Evolutionary conservation across 768 basidiomycete species (phyloP).

Genomic region (Leucogyrophana mollusca): DNA sequence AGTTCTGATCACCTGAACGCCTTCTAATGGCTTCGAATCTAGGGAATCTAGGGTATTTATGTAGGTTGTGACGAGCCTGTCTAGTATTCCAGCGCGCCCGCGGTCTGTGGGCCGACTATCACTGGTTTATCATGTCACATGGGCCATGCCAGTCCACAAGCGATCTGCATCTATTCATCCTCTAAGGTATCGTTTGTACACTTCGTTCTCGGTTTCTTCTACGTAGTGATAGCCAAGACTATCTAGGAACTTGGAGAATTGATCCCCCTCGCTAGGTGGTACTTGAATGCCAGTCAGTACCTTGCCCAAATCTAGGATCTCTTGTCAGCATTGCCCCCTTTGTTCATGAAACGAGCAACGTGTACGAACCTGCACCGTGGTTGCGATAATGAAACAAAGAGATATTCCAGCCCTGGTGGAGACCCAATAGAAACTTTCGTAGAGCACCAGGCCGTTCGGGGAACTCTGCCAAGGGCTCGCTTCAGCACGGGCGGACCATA

Average conservation of each 20-base stretch:
- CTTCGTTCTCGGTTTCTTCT: conserved; percentile 89
- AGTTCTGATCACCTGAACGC: too few species aligned
- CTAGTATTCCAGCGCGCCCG: too few species aligned
- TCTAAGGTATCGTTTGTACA: conserved; percentile 74
- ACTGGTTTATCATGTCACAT: too few species aligned
- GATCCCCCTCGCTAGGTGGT: conserved; percentile 59
- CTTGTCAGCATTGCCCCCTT: background rate
- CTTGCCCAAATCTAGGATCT: conserved; percentile 77
- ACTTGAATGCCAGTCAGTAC: conserved; percentile 95
- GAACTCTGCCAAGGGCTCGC: conserved; percentile 61
- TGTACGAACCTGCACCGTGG: conserved; percentile 83
- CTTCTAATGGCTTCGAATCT: too few species aligned
- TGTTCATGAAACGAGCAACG: background rate
- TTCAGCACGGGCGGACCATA: background rate
- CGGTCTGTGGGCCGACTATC: too few species aligned
- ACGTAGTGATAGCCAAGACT: conserved; percentile 84
- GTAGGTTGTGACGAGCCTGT: too few species aligned
- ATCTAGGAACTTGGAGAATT: conserved; percentile 74
- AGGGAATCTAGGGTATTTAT: too few species aligned
- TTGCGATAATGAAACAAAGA: conserved; percentile 98
- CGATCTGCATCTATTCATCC: conserved; percentile 29
- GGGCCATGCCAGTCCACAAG: too few species aligned
- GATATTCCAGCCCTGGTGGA: conserved; percentile 90
- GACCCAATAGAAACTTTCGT: conserved; percentile 81
- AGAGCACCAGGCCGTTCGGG: conserved; percentile 93